phyloP scores from a whole-genome alignment of 805 yeast genomes.

The Lachancea waltii region DNA sequence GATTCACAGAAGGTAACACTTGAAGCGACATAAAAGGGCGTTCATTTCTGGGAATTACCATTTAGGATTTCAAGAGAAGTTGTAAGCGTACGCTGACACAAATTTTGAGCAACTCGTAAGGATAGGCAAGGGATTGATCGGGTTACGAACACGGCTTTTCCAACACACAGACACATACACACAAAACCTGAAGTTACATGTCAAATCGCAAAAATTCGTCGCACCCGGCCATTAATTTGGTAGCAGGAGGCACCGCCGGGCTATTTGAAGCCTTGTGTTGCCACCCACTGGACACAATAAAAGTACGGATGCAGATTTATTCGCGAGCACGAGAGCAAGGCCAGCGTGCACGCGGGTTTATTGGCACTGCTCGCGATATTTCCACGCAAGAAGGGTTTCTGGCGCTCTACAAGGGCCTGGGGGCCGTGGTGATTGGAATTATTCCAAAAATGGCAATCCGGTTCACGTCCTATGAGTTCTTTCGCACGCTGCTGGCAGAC shows the following conservation, averaged over 20 bases:
- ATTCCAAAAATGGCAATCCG: conserved; percentile 98
- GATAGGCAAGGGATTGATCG: no score
- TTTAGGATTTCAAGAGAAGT: no score
- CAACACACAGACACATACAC: no score
- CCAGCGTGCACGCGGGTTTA: conserved; percentile 74
- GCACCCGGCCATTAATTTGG: conserved; percentile 53
- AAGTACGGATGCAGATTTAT: conserved; percentile 93
- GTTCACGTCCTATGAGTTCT: conserved; percentile 88
- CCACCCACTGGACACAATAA: conserved; percentile 96
- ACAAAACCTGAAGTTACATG: not conserved
- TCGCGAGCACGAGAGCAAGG: conserved; percentile 45
- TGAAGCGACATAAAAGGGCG: no score
- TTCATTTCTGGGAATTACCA: no score
- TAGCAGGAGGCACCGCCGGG: conserved; percentile 97
- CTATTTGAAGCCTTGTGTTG: conserved; percentile 95
- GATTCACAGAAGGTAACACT: no score
- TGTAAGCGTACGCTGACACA: no score
- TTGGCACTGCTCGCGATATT: conserved; percentile 73
- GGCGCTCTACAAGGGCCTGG: conserved; percentile 90
- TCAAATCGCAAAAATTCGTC: conserved; percentile 31
- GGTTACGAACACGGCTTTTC: no score
- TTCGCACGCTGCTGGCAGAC: conserved; percentile 61
- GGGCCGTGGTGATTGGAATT: conserved; percentile 95
- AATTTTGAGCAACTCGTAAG: no score
- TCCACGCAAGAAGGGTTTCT: conserved; percentile 73